Evolutionary conservation across 2,329 filamentous ascomycete species (phyloP), one percentile per base, ranked within the genome.

Genomic region (Trichoderma arundinaceum): DNA sequence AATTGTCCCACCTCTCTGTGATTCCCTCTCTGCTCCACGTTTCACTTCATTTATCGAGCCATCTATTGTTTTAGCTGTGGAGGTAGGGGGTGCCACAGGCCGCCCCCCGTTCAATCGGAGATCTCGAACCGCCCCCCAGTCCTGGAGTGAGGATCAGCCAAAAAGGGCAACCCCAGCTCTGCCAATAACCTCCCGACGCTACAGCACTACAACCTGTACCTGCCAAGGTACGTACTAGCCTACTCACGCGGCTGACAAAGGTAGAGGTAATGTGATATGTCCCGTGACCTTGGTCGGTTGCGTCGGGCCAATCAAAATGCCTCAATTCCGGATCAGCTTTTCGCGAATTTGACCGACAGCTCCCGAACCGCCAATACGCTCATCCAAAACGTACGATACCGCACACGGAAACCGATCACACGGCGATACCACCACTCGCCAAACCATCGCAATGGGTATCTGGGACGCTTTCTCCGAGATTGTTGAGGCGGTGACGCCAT

Each of bases 381-480:
- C 73, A 63, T 53, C 49, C 43, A 51, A 70, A 41, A 51, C 70
- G 73, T 71, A 73, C 72, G 72, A 75, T 63, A 76, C 69, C 72
- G 71, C 74, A 73, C 54, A 73, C 71, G 71, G 71, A 75, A 76
- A 75, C 73, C 51, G 73, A 78, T 77, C 73, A 77, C 69, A 75
- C 75, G 74, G 75, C 79, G 78, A 63, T 35, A 78, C 77, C 74
- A 75, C 75, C 73, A 67, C 71, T 72, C 62, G 48, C 53, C 53
- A 67, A 54, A 62, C 73, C 72, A 75, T 77, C 80, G 79, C 78
- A 78, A 90, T 90, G 87, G 87, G 86, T 81, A 83, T 89, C 81
- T 89, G 86, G 85, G 86, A 89, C 78, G 80, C 83, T 71, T 83
- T 88, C 74, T 83, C 82, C 75, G 87, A 89, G 76, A 80, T 90